A percentile compares a stretch with the other conserved stretches of the same genome.
phyloP scores from a whole-genome alignment of 345 rosid genomes.

The Dovyalis caffra region DNA sequence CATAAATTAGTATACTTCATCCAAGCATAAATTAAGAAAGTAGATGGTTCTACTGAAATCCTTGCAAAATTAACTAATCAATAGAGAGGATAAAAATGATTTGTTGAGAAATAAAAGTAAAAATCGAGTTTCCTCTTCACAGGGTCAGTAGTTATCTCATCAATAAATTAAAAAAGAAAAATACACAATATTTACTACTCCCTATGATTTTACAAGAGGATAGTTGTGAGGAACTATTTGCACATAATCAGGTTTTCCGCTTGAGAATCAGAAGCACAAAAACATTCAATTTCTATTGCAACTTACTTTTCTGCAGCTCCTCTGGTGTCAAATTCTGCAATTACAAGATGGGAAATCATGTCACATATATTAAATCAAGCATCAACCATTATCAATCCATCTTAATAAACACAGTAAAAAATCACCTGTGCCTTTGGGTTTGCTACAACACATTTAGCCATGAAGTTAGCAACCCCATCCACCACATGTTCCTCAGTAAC shows the following conservation, averaged over 20 bases:
- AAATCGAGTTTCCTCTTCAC: neutral
- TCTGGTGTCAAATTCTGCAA: slow-evolving; percentile 79
- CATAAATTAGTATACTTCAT: neutral
- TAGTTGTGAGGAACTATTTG: neutral
- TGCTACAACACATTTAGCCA: slow-evolving; percentile 84
- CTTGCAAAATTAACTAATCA: neutral
- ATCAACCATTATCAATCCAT: neutral
- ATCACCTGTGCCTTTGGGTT: slow-evolving; percentile 76
- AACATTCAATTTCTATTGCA: neutral
- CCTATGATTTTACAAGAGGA: neutral
- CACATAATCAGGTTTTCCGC: neutral
- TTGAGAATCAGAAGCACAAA: neutral
- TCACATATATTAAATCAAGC: slow-evolving; percentile 10
- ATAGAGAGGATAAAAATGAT: neutral
- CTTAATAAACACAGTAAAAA: slow-evolving; percentile 1
- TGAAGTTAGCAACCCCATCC: slow-evolving; percentile 87
- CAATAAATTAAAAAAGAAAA: neutral
- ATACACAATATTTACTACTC: neutral
- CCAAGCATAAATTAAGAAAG: neutral
- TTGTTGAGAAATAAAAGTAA: neutral
- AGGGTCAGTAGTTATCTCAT: neutral
- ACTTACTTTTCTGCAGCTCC: slow-evolving; percentile 79
- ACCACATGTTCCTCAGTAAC: slow-evolving; percentile 78
- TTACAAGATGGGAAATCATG: slow-evolving; percentile 18
- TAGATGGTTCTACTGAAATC: neutral